phyloP scores from a whole-genome alignment of 129 eudicot genomes.

The Helichrysum umbraculigerum region DNA sequence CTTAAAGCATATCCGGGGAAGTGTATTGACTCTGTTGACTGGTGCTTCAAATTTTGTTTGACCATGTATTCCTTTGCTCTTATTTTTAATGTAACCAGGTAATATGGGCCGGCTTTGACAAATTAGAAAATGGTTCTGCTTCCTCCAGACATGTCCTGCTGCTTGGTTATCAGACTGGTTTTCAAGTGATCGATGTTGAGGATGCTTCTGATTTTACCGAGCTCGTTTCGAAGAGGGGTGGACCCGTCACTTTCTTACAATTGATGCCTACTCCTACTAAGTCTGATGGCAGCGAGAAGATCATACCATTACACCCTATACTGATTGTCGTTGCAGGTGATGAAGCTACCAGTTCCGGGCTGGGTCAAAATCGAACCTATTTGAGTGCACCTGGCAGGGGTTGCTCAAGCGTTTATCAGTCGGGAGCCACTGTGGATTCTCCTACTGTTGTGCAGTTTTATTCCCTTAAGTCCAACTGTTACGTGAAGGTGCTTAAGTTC shows the following conservation, averaged over 20 bases:
- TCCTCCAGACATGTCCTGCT: constrained; percentile 45
- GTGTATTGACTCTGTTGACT: constrained; percentile 4
- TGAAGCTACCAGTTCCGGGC: constrained; percentile 31
- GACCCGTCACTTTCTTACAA: constrained; percentile 48
- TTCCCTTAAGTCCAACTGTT: constrained; percentile 47
- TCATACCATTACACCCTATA: constrained; percentile 43
- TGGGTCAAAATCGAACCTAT: constrained; percentile 32
- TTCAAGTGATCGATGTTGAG: constrained; percentile 60
- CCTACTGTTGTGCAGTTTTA: constrained; percentile 51
- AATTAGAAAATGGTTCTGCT: constrained; percentile 40
- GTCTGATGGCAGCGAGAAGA: constrained; percentile 37
- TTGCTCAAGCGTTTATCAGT: constrained; percentile 28
- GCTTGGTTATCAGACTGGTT: constrained; percentile 60
- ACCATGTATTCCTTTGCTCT: not conserved
- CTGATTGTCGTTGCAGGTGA: constrained; percentile 51
- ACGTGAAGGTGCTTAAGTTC: constrained; percentile 50
- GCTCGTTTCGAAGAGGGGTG: constrained; percentile 54
- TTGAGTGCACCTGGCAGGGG: constrained; percentile 36
- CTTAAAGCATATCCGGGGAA: not conserved
- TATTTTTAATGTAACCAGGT: constrained; percentile 39
- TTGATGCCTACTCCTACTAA: constrained; percentile 45
- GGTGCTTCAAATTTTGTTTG: not conserved
- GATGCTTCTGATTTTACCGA: constrained; percentile 52
- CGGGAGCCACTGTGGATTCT: constrained; percentile 29
- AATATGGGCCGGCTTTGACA: constrained; percentile 61